Base-by-base conservation (phyloP, 1,284 basidiomycete genomes). In the Sphagnurus paluster region DNA sequence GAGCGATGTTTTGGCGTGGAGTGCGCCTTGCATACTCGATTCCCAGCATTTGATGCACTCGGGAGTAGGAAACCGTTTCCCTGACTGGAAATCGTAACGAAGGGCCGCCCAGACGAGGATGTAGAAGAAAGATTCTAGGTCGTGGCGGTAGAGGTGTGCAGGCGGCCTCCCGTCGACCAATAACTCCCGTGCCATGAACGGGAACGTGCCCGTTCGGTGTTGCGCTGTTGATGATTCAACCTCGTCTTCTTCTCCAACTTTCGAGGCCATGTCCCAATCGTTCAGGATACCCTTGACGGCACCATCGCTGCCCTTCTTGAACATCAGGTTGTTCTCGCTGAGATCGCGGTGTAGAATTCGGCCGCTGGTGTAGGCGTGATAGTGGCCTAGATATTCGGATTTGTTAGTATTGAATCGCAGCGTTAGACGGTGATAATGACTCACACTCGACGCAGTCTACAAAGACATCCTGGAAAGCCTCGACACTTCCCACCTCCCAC, bases 281-380 rank as follows among this genome's bases (percentile, higher is more conserved):
- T 36, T 36, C n/a, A 49, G 33, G 13, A 49, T 40, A 1, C 47
- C 37, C n/a, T 44, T 44, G 6, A 35, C 29, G 1, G 6, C 26
- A 16, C 30, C 30, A n/a, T 39, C 23, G 7, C 16, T 20, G 14
- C n/a, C n/a, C 3, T 5, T 2, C 25, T 17, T 45, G 36, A 39
- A 45, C 37, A 39, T 45, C 2, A 45, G 30, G 11, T 45, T 34
- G 33, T 39, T 50, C 37, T 54, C 54, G 44, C 56, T 55, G 23
- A 57, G 48, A 32, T 53, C 52, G 5, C 54, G 44, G 35, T 55
- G 56, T 19, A 57, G 26, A 16, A 52, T 44, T 4, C 30, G 29
- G 2, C 39, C 54, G 1, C 49, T 40, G 2, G 13, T 29, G 29
- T 49, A 57, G 3, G 53, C 54, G 20, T 48, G 52, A 33, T 54